Evolutionary conservation across 345 rosid species (phyloP).

Genomic region (Salix udensis): DNA sequence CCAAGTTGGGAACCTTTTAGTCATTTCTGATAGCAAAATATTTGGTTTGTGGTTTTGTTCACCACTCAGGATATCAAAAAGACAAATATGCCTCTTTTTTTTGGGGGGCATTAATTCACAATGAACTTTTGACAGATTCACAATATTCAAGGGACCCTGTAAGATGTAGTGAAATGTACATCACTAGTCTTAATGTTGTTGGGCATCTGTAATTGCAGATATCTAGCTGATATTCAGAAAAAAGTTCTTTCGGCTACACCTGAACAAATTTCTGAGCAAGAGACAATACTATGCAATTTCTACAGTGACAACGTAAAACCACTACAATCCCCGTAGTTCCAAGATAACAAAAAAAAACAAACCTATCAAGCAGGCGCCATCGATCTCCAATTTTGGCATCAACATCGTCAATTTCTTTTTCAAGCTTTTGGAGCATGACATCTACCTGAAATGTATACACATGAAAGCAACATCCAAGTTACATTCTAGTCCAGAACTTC

Average conservation of each 20-base stretch:
- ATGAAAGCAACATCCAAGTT: background rate
- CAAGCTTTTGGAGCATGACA: conserved; percentile 91
- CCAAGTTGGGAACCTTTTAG: background rate
- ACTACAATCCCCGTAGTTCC: background rate
- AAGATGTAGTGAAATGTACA: background rate
- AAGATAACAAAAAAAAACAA: conserved; percentile 19
- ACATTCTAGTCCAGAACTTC: background rate
- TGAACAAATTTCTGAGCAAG: background rate
- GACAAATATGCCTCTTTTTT: background rate
- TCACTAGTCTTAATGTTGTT: background rate
- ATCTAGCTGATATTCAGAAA: background rate
- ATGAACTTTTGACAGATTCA: background rate
- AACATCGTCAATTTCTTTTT: conserved; percentile 96
- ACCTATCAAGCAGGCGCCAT: conserved; percentile 92
- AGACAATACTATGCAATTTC: background rate
- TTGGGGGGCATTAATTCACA: background rate
- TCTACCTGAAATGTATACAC: conserved; percentile 58
- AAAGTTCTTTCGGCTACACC: background rate
- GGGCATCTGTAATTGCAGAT: background rate
- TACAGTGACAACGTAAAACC: conserved; percentile 8
- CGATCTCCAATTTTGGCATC: conserved; percentile 91
- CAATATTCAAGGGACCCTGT: background rate
- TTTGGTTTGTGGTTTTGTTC: background rate
- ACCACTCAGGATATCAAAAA: background rate
- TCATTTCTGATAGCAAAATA: background rate